Conservation (phyloP, 2,329 filamentous ascomycete species). For the Aureobasidium zeae region DNA sequence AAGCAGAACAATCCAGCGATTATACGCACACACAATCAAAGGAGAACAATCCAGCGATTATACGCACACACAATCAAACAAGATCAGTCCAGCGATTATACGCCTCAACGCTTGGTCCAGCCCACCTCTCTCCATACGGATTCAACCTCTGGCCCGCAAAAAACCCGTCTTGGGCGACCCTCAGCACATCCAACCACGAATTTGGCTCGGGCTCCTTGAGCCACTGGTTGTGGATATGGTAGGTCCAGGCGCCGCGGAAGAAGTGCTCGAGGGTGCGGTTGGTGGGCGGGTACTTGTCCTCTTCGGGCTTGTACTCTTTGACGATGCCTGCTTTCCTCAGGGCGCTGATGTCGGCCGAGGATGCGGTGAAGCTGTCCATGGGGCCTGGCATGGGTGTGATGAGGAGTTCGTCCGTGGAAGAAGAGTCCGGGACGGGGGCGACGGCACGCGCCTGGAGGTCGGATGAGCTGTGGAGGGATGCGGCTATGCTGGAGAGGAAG, state of each 20-base stretch:
- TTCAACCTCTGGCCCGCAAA: conserved; percentile 43
- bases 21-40: too few species aligned
- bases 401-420: conserved; percentile 5
- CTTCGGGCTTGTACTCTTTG: conserved; percentile 38
- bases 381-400: conserved; percentile 18
- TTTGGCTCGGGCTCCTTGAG: conserved; percentile 47
- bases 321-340: conserved; percentile 34
- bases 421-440: not conserved
- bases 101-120: conserved; percentile 37
- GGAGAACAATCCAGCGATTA: too few species aligned
- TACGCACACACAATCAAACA: conserved; percentile 23
- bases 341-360: conserved; percentile 32
- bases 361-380: conserved; percentile 32
- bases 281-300: conserved; percentile 47
- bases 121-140: conserved; percentile 46
- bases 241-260: conserved; percentile 48
- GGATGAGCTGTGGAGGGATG: too few species aligned
- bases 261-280: conserved; percentile 49
- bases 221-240: conserved; percentile 53
- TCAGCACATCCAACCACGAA: conserved; percentile 46
- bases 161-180: conserved; percentile 47
- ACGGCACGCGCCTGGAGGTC: too few species aligned
- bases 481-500: too few species aligned
- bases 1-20: too few species aligned
- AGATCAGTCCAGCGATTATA: conserved; percentile 46